Evolutionary conservation across 177 flowering plant genomes (phyloP).

Genomic region (Tripterygium wilfordii): DNA sequence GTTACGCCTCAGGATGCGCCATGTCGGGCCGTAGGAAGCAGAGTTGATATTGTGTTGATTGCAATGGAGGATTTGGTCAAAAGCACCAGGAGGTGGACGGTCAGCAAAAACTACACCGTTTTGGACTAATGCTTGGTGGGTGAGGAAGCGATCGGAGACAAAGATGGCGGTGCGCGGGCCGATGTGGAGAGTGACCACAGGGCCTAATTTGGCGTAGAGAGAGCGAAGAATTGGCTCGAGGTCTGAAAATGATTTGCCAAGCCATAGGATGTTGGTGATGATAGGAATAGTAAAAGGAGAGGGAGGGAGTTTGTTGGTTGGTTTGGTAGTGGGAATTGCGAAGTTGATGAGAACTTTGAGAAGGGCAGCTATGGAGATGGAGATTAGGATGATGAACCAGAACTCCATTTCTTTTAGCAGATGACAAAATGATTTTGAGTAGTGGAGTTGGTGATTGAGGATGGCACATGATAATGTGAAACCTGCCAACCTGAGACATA

Average conservation of each 20-base stretch:
- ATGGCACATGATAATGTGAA: no score
- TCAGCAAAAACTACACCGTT: conserved; percentile 37
- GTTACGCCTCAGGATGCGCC: conserved; percentile 45
- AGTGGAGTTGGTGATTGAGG: no score
- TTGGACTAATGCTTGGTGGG: conserved; percentile 34
- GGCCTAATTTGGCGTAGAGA: neutral
- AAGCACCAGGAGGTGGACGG: conserved; percentile 24
- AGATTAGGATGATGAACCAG: neutral
- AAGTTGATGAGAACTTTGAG: neutral
- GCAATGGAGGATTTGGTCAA: conserved; percentile 6
- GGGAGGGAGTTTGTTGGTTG: neutral
- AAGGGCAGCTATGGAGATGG: neutral
- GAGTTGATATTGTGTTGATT: conserved; percentile 37
- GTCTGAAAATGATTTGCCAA: neutral
- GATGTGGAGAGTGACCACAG: neutral
- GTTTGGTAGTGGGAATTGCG: neutral
- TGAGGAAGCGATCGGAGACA: neutral
- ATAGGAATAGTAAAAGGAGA: neutral
- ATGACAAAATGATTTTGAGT: no score
- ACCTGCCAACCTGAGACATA: conserved; percentile 3
- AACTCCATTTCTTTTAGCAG: neutral
- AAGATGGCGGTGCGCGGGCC: conserved; percentile 2
- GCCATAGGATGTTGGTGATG: conserved; percentile 1
- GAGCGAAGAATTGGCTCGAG: neutral
- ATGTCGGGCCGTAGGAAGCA: conserved; percentile 38